A percentile compares a stretch with the other conserved stretches of the same genome.
These are phyloP conservation scores for Geranium rotundifolium DNA, from an alignment of 345 rosid species.

Conservation along the genomic window DNA sequence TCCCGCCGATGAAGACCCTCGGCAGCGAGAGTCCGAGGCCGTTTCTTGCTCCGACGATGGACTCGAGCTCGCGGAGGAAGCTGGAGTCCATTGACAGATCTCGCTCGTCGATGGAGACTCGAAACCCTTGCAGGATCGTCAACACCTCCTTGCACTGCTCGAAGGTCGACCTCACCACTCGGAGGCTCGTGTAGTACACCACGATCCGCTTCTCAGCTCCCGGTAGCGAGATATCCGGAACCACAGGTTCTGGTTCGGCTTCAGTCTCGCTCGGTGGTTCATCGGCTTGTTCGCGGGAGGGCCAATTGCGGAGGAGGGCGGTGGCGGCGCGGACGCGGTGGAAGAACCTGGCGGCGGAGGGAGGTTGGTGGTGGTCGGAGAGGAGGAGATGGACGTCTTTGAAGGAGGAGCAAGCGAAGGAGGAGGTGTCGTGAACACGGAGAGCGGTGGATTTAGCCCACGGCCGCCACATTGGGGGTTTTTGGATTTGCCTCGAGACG, in stretches of 20 bases:
- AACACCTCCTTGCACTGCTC: slow-evolving; percentile 61
- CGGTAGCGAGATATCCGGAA: slow-evolving; percentile 21
- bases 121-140: slow-evolving; percentile 49
- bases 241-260: too few relatives aligned
- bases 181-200: slow-evolving; percentile 74
- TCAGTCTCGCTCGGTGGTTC: not conserved
- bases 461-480: slow-evolving; percentile 85
- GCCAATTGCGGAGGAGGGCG: slow-evolving; percentile 11
- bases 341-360: slow-evolving; percentile 19
- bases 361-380: slow-evolving; percentile 20
- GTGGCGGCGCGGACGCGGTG: slow-evolving; percentile 48
- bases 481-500: not conserved
- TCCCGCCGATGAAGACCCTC: slow-evolving; percentile 68
- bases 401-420: slow-evolving; percentile 49
- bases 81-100: slow-evolving; percentile 78
- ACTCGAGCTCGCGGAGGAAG: slow-evolving; percentile 32
- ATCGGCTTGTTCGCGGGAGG: not conserved
- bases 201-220: slow-evolving; percentile 53
- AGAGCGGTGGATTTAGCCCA: slow-evolving; percentile 42
- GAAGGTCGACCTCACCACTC: slow-evolving; percentile 70
- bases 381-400: slow-evolving; percentile 54
- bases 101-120: slow-evolving; percentile 68
- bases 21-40: slow-evolving; percentile 43
- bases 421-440: slow-evolving; percentile 18
- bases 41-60: slow-evolving; percentile 9